phyloP scores from a whole-genome alignment of 352 stramenopile genomes.

The Phytophthora foliorum region DNA sequence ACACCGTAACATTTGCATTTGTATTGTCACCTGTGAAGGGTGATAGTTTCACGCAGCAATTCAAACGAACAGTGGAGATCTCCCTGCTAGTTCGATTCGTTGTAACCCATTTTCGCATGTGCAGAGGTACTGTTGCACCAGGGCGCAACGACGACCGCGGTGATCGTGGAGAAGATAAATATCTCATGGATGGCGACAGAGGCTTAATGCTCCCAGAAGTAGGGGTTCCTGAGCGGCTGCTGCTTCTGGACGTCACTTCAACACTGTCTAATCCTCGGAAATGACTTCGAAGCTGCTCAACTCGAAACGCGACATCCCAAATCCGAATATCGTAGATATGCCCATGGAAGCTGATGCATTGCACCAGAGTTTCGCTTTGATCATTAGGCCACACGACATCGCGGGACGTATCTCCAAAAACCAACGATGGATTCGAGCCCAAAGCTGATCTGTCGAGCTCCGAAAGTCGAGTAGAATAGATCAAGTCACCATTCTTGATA shows the following conservation, averaged over 20 bases:
- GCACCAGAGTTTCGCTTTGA: neutral
- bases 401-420: conserved; percentile 27
- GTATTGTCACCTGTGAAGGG: neutral
- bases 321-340: conserved; percentile 70
- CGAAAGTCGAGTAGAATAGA: conserved; percentile 20
- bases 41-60: conserved; percentile 29
- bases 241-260: conserved; percentile 20
- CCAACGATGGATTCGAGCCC: conserved; percentile 18
- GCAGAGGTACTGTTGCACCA: conserved; percentile 32
- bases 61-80: conserved; percentile 48
- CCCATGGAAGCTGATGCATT: conserved; percentile 24
- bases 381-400: neutral
- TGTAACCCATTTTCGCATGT: conserved; percentile 66
- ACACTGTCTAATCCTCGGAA: conserved; percentile 54
- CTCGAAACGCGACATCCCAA: conserved; percentile 68
- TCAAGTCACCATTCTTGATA: conserved; percentile 53
- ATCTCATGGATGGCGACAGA: conserved; percentile 33
- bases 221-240: conserved; percentile 36
- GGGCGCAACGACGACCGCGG: conserved; percentile 41
- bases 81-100: conserved; percentile 61
- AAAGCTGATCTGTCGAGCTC: conserved; percentile 12
- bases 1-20: conserved; percentile 28
- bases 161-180: conserved; percentile 46
- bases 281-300: conserved; percentile 67
- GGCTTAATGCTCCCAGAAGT: conserved; percentile 20